These are phyloP conservation scores for Micromonas commoda DNA, from an alignment of 139 green algal species.

Conservation along the genomic window DNA sequence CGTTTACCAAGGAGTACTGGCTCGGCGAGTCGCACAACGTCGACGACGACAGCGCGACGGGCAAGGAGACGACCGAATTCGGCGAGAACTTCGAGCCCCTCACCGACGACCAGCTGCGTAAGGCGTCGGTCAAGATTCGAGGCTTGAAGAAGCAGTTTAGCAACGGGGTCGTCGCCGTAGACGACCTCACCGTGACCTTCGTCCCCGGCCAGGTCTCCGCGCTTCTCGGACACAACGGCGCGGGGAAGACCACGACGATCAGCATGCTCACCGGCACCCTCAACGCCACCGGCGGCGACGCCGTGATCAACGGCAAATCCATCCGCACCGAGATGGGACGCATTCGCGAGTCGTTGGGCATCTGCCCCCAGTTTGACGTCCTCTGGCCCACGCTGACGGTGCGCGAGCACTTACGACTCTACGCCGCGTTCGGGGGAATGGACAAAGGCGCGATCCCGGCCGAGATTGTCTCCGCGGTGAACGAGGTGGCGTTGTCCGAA, in stretches of 20 bases:
- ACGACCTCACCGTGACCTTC: constrained; percentile 54
- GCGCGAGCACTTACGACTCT: constrained; percentile 83
- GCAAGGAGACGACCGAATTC: background rate
- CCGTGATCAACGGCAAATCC: constrained; percentile 31
- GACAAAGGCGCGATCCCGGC: background rate
- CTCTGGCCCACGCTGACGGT: constrained; percentile 85
- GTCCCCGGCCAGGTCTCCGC: constrained; percentile 57
- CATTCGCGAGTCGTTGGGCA: constrained; percentile 41
- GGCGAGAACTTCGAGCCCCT: background rate
- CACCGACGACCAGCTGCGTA: background rate
- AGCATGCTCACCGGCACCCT: constrained; percentile 54
- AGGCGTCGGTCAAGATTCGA: background rate
- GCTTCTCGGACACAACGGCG: constrained; percentile 68
- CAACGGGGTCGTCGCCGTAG: constrained; percentile 50
- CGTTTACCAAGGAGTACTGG: constrained; percentile 39
- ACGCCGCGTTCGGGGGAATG: constrained; percentile 66
- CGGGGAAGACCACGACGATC: constrained; percentile 53
- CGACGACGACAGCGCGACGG: background rate
- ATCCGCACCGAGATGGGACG: constrained; percentile 59
- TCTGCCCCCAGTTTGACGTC: constrained; percentile 95
- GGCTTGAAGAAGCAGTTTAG: constrained; percentile 21
- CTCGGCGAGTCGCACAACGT: background rate
- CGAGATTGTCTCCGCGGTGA: constrained; percentile 12
- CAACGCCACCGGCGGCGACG: constrained; percentile 47
- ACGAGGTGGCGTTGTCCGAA: constrained; percentile 28